Conservation (phyloP, 495 filamentous ascomycete species). For the Clavariopsis aquatica region DNA sequence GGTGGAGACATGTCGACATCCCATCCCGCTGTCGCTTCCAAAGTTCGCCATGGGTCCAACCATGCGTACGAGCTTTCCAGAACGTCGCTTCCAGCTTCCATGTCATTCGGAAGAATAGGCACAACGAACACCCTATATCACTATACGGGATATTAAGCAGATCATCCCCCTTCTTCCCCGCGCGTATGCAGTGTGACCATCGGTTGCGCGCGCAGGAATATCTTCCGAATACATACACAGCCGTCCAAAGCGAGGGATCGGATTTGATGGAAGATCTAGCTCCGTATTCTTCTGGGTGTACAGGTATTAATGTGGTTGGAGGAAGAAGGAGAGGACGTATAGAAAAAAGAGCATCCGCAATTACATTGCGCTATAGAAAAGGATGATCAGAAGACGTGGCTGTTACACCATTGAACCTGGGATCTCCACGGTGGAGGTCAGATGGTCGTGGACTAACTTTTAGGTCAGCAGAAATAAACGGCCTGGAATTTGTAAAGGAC, state of each 20-base stretch:
- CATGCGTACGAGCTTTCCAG: not conserved
- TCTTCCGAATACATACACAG: not conserved
- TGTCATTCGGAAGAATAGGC: not conserved
- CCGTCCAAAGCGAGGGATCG: not conserved
- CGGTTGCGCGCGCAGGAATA: not conserved
- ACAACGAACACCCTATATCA: constrained; percentile 2
- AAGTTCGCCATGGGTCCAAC: not conserved
- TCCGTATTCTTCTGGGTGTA: not conserved
- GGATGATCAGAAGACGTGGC: not conserved
- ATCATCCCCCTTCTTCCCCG: not conserved
- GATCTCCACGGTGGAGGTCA: too few species aligned
- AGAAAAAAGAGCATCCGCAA: not conserved
- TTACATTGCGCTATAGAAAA: not conserved
- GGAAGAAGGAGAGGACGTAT: not conserved
- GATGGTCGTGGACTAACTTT: too few species aligned
- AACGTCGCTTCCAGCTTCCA: not conserved
- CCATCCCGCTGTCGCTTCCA: not conserved
- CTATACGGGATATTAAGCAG: constrained; percentile 6
- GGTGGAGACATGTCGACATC: not conserved
- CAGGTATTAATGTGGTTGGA: not conserved
- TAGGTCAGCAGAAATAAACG: too few species aligned
- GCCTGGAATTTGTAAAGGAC: too few species aligned
- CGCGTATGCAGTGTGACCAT: constrained; percentile 3
- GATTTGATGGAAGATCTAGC: not conserved
- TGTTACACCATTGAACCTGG: too few species aligned